phyloP scores from a whole-genome alignment of 1,139 yeast species.

The Yamadazyma atlantica region DNA sequence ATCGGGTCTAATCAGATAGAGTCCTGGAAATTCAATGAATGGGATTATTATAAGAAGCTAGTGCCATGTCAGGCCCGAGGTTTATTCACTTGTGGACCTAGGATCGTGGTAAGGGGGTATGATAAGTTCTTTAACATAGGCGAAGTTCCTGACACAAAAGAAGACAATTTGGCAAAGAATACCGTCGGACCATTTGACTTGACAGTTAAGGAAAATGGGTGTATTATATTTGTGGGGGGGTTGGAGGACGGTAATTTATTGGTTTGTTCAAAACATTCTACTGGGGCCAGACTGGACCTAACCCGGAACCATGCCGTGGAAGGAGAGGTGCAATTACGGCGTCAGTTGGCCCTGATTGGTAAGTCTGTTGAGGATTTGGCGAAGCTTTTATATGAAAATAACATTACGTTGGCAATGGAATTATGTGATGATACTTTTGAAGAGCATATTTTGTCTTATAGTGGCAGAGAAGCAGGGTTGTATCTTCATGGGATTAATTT shows the following conservation, averaged over 20 bases:
- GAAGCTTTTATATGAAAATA: slow-evolving; percentile 42
- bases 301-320: slow-evolving; percentile 71
- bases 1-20: slow-evolving; percentile 18
- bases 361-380: slow-evolving; percentile 55
- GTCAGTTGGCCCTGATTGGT: slow-evolving; percentile 47
- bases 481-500: slow-evolving; percentile 86
- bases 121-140: slow-evolving; percentile 88
- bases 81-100: slow-evolving; percentile 56
- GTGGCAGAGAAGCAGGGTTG: slow-evolving; percentile 67
- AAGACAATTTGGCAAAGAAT: slow-evolving; percentile 40
- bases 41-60: slow-evolving; percentile 66
- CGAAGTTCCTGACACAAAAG: slow-evolving; percentile 58
- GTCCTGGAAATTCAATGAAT: slow-evolving; percentile 85
- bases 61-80: slow-evolving; percentile 84
- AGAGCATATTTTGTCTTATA: slow-evolving; percentile 86
- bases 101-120: slow-evolving; percentile 80
- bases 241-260: slow-evolving; percentile 69
- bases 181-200: slow-evolving; percentile 79
- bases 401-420: slow-evolving; percentile 87
- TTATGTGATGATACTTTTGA: slow-evolving; percentile 91
- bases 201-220: slow-evolving; percentile 90
- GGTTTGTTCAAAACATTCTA: slow-evolving; percentile 86
- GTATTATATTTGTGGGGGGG: slow-evolving; percentile 83
- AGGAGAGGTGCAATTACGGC: slow-evolving; percentile 60
- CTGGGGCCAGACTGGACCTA: slow-evolving; percentile 62